Percentiles rank a stretch among this genome's conserved stretches.
These are phyloP conservation scores for Tuber aestivum DNA, from an alignment of 495 filamentous ascomycete species.

Conservation along the genomic window DNA sequence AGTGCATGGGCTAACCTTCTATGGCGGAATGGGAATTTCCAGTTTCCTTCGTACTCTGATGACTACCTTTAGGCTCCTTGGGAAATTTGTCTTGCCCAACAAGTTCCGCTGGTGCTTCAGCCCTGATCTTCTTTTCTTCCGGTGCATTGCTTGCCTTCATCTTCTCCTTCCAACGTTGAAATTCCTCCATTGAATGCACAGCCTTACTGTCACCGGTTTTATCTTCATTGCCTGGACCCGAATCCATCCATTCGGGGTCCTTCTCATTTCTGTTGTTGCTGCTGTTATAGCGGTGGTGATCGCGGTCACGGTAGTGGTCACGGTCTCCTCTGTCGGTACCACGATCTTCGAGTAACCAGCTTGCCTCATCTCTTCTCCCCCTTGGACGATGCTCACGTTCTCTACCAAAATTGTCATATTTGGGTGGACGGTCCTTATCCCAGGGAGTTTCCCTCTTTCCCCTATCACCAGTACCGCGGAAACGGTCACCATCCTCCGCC, in stretches of 20 bases:
- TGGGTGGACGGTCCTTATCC: constrained; percentile 52
- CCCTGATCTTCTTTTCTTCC: constrained; percentile 50
- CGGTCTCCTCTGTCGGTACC: constrained; percentile 59
- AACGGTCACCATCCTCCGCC: constrained; percentile 57
- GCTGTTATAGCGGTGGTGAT: constrained; percentile 40
- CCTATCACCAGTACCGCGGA: constrained; percentile 48
- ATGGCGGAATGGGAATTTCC: background rate
- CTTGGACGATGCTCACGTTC: constrained; percentile 46
- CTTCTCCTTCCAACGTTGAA: constrained; percentile 87
- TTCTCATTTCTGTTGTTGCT: constrained; percentile 54
- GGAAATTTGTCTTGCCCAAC: constrained; percentile 13
- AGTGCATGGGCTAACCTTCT: background rate
- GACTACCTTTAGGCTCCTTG: constrained; percentile 17
- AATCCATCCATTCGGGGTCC: constrained; percentile 81
- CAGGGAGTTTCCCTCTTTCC: constrained; percentile 53
- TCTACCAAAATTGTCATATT: constrained; percentile 57
- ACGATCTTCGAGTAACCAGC: constrained; percentile 46
- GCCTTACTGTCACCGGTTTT: constrained; percentile 62
- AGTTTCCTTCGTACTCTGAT: background rate
- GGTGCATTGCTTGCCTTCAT: constrained; percentile 62
- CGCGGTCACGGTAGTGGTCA: constrained; percentile 37
- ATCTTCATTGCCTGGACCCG: constrained; percentile 62
- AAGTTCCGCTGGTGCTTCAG: constrained; percentile 45
- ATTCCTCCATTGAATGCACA: constrained; percentile 59
- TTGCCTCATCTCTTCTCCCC: constrained; percentile 47